These are phyloP conservation scores for Arabidopsis hybrid DNA, from an alignment of 441 rosid species.

Conservation along the genomic window DNA sequence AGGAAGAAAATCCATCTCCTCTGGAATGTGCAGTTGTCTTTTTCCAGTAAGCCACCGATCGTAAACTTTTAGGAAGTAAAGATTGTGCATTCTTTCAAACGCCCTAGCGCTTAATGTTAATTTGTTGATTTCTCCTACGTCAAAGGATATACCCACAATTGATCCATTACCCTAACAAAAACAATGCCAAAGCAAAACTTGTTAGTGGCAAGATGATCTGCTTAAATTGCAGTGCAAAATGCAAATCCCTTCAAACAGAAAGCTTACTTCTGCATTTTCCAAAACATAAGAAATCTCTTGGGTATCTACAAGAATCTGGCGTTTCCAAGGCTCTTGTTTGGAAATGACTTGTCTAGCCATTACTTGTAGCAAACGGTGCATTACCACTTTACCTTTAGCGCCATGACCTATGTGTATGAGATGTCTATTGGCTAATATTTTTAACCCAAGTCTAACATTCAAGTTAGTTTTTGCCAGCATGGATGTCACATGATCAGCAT, in stretches of 20 bases:
- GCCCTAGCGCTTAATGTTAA: too few species aligned
- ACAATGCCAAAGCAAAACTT: too few species aligned
- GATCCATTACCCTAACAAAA: too few species aligned
- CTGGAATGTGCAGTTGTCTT: not conserved
- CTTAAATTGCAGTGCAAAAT: too few species aligned
- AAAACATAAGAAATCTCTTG: not conserved
- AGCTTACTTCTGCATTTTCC: not conserved
- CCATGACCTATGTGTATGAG: not conserved
- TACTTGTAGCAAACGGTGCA: conserved; percentile 48
- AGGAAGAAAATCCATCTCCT: not conserved
- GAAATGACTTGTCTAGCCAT: not conserved
- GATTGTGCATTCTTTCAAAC: too few species aligned
- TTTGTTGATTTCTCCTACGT: too few species aligned
- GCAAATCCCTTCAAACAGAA: not conserved
- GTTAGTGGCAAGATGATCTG: too few species aligned
- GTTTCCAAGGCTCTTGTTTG: conserved; percentile 1
- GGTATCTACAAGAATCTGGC: not conserved
- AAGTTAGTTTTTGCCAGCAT: not conserved
- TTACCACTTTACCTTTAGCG: not conserved
- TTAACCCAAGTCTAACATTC: not conserved
- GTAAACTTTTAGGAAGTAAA: too few species aligned
- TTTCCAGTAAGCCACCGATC: too few species aligned
- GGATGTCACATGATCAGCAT: not conserved
- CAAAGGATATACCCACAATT: too few species aligned
- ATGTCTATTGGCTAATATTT: not conserved